These are phyloP conservation scores for Fraxinus angustifolia DNA, from an alignment of 305 asterid species.

Conservation along the genomic window DNA sequence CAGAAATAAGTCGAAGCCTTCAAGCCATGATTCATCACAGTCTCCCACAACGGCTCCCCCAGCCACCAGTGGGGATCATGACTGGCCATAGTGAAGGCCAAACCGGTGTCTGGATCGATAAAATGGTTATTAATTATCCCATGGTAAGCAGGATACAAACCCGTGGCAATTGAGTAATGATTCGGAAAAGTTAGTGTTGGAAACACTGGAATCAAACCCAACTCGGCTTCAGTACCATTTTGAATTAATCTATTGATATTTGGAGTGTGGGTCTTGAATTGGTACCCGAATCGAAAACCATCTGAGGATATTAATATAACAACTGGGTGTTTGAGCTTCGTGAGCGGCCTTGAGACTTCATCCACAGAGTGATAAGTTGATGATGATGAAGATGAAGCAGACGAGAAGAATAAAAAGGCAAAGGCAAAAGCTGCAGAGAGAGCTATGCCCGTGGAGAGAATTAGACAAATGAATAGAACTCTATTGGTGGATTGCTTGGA, in stretches of 20 bases:
- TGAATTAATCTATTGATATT: conserved; percentile 46
- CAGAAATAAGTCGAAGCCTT: conserved; percentile 70
- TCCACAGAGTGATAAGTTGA: conserved; percentile 8
- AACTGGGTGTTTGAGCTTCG: conserved; percentile 52
- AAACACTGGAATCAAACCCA: conserved; percentile 69
- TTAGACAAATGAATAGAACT: conserved; percentile 33
- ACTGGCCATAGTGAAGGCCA: conserved; percentile 50
- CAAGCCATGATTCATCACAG: conserved; percentile 49
- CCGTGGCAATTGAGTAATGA: conserved; percentile 77
- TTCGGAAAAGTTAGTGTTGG: conserved; percentile 76
- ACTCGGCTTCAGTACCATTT: conserved; percentile 73
- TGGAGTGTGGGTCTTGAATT: conserved; percentile 64
- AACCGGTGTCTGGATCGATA: conserved; percentile 50
- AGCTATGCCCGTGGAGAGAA: conserved; percentile 44
- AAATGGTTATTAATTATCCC: conserved; percentile 65
- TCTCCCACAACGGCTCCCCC: conserved; percentile 84
- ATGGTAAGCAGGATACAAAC: conserved; percentile 75
- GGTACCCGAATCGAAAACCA: conserved; percentile 77
- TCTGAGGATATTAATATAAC: conserved; percentile 60
- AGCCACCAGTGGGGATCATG: conserved; percentile 85
- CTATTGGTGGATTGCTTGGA: conserved; percentile 16
- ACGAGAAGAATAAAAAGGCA: conserved; percentile 44
- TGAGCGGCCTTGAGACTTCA: conserved; percentile 43
- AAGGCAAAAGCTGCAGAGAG: conserved; percentile 52
- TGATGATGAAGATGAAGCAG: background rate